These are phyloP conservation scores for Bretschneidera sinensis DNA, from an alignment of 345 rosid genomes.

Conservation along the genomic window DNA sequence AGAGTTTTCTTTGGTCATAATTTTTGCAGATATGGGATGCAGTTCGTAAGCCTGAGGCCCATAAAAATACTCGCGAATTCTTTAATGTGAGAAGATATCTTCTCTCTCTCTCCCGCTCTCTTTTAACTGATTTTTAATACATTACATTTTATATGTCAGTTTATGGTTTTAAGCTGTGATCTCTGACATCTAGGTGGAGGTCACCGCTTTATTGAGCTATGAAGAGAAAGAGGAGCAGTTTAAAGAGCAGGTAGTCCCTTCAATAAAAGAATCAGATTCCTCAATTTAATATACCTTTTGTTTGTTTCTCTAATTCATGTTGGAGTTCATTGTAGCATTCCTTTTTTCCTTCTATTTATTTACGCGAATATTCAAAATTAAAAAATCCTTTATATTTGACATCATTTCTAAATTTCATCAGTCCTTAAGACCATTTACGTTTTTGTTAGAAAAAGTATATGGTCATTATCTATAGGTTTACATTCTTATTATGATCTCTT, in stretches of 20 bases:
- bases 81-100: slow-evolving; percentile 55
- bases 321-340: no score
- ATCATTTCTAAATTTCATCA: not conserved
- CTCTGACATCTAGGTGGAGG: slow-evolving; percentile 54
- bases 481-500: slow-evolving; percentile 12
- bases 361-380: no score
- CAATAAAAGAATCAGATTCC: not conserved
- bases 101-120: not conserved
- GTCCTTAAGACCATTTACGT: not conserved
- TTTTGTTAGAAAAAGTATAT: not conserved
- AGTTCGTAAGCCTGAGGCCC: slow-evolving; percentile 72
- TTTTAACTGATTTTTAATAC: no score
- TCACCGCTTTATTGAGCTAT: slow-evolving; percentile 70
- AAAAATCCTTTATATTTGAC: no score
- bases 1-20: slow-evolving; percentile 8
- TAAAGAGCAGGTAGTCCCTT: slow-evolving; percentile 56
- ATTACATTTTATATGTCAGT: not conserved
- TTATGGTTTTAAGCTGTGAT: not conserved
- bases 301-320: no score
- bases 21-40: slow-evolving; percentile 73
- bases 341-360: no score
- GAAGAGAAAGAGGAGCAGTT: slow-evolving; percentile 75
- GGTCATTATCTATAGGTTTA: not conserved
- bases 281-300: no score
- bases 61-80: slow-evolving; percentile 72